A percentile compares a stretch with the other conserved stretches of the same genome.
These are phyloP conservation scores for Ampelomyces quisqualis DNA, from an alignment of 2,329 filamentous ascomycete genomes.

Conservation along the genomic window DNA sequence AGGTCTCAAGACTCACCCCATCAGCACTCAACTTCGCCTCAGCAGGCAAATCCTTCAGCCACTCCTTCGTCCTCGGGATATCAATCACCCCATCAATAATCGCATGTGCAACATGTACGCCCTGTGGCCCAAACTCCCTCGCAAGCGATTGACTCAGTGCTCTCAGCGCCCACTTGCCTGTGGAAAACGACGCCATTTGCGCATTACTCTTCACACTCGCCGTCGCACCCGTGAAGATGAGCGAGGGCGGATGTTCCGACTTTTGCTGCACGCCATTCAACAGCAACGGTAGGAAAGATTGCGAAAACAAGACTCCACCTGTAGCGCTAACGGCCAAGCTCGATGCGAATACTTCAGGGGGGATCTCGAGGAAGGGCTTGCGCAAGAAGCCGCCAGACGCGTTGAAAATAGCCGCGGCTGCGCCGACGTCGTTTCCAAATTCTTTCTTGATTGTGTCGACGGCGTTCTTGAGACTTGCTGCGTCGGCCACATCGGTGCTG, in stretches of 20 bases:
- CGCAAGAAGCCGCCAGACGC: constrained; percentile 60
- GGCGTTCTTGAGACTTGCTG: constrained; percentile 57
- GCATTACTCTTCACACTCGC: constrained; percentile 74
- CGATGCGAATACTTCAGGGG: constrained; percentile 57
- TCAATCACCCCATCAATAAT: constrained; percentile 86
- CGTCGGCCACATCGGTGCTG: constrained; percentile 62
- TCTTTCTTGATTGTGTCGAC: constrained; percentile 64
- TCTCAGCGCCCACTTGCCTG: constrained; percentile 76
- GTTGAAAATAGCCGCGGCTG: constrained; percentile 68
- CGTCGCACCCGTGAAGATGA: constrained; percentile 86
- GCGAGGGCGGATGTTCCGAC: constrained; percentile 66
- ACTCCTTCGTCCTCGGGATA: constrained; percentile 68
- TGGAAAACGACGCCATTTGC: constrained; percentile 69
- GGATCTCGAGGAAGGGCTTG: constrained; percentile 63
- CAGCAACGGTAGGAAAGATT: constrained; percentile 69
- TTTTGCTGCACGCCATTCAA: constrained; percentile 57
- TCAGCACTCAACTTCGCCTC: constrained; percentile 73
- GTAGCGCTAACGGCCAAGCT: constrained; percentile 52
- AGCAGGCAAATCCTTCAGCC: constrained; percentile 55
- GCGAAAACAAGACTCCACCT: constrained; percentile 75
- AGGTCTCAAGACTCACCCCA: constrained; percentile 57
- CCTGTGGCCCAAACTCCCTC: constrained; percentile 79
- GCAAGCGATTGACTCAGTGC: constrained; percentile 74
- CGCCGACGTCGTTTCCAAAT: constrained; percentile 52
- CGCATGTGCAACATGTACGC: constrained; percentile 79